Evolutionary conservation across 2,329 filamentous ascomycete species (phyloP), one percentile per base, ranked within the genome.

Genomic region (Colletotrichum brevisporum): DNA sequence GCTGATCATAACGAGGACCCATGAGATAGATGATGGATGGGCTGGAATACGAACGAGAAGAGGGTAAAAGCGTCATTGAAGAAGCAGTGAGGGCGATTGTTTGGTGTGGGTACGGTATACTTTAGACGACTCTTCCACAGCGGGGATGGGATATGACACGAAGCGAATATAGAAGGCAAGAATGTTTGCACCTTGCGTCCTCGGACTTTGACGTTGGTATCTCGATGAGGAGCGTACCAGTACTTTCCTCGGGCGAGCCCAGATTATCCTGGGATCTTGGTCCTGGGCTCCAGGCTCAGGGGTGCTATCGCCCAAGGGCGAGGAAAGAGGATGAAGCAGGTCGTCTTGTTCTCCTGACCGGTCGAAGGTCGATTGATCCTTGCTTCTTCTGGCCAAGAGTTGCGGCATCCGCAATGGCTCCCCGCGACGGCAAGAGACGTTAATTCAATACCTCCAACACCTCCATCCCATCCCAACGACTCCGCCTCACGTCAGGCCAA

Each of bases 1-100:
- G 83, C 18, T 79, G 61, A 76, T 50, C 50, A 39, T 31, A 50
- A 31, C 16, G 31, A n/a, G 16, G 27, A 36, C 21, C 36, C n/a
- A 59, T 36, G 58, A 52, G 16, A n/a, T n/a, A n/a, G n/a, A 36
- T 10, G 31, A 36, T 8, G 31, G 31, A 36, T 8, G 31, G 24
- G 52, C 16, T 45, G 5, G 41, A 18, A n/a, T 43, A 43, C 41
- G 16, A n/a, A 43, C 41, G 13, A 43, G 15, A 24, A 43, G 16
- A 15, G 41, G 16, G 6, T 15, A n/a, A 48, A 9, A 18, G 47
- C 18, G 47, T 18, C 8, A 50, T 24, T 6, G 55, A 36, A 27
- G 31, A 36, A 58, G n/a, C n/a, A 39, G 43, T n/a, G 18, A 50
- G n/a, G 56, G 56, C 15, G 10, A 16, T 39, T 50, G 56, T n/a